Evolutionary conservation across 2,329 filamentous ascomycete genomes (phyloP).

Genomic region (Neonectria punicea): DNA sequence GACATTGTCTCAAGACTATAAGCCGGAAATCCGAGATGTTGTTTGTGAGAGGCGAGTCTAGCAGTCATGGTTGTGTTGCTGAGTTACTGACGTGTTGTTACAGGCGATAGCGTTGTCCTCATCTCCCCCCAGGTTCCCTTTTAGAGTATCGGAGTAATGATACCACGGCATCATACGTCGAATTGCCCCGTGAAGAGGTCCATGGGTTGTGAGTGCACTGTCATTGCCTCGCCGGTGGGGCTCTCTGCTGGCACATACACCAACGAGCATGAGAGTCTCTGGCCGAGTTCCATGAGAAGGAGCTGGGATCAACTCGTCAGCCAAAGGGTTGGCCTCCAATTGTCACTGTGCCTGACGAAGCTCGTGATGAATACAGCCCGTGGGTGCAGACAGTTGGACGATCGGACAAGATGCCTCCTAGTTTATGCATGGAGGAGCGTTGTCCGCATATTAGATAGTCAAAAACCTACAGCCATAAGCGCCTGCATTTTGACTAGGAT

Average conservation of each 20-base stretch:
- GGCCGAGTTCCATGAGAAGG: background rate
- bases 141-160: slow-evolving; percentile 37
- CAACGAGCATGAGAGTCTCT: background rate
- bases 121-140: slow-evolving; percentile 70
- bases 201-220: background rate
- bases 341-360: background rate
- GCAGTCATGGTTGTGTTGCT: background rate
- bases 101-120: slow-evolving; percentile 78
- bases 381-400: background rate
- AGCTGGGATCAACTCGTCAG: background rate
- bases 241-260: background rate
- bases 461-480: background rate
- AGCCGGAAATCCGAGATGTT: slow-evolving; percentile 99
- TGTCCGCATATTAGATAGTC: background rate
- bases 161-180: slow-evolving; percentile 4
- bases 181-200: background rate
- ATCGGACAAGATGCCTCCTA: background rate
- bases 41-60: slow-evolving; percentile 87
- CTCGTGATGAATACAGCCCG: background rate
- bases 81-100: slow-evolving; percentile 35
- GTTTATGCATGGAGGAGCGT: background rate
- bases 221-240: background rate
- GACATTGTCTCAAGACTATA: slow-evolving; percentile 71
- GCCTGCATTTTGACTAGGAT: background rate
- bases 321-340: background rate